phyloP scores from a whole-genome alignment of 805 yeast species.

The Candida bentonensis region DNA sequence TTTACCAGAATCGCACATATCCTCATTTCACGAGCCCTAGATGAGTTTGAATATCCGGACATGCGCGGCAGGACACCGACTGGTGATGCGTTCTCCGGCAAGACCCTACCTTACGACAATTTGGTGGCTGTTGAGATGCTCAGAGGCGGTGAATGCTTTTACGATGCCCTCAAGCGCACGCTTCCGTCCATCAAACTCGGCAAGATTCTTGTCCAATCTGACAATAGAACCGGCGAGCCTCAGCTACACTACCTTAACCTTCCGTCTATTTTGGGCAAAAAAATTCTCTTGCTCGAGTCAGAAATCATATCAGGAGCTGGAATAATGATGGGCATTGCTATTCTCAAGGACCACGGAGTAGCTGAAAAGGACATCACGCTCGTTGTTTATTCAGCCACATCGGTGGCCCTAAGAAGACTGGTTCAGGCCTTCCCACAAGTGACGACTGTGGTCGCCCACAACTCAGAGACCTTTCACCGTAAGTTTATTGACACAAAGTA shows the following conservation, averaged over 20 bases:
- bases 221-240: constrained; percentile 85
- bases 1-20: constrained; percentile 71
- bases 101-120: constrained; percentile 27
- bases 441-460: constrained; percentile 52
- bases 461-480: constrained; percentile 40
- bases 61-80: constrained; percentile 30
- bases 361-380: constrained; percentile 46
- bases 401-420: constrained; percentile 60
- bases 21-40: constrained; percentile 55
- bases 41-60: constrained; percentile 23
- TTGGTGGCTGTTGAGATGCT: constrained; percentile 66
- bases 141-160: constrained; percentile 87
- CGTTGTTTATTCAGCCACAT: constrained; percentile 63
- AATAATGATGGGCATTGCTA: constrained; percentile 85
- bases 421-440: constrained; percentile 61
- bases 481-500: constrained; percentile 65
- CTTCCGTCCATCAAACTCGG: constrained; percentile 73
- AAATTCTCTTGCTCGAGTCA: constrained; percentile 65
- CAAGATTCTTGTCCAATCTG: constrained; percentile 75
- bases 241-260: constrained; percentile 70
- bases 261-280: constrained; percentile 17
- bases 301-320: constrained; percentile 90
- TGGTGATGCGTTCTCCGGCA: constrained; percentile 17
- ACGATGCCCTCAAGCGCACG: constrained; percentile 60
- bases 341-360: constrained; percentile 69